Base-by-base conservation (phyloP, 805 yeast genomes). In the Kluyveromyces wickerhamii region DNA sequence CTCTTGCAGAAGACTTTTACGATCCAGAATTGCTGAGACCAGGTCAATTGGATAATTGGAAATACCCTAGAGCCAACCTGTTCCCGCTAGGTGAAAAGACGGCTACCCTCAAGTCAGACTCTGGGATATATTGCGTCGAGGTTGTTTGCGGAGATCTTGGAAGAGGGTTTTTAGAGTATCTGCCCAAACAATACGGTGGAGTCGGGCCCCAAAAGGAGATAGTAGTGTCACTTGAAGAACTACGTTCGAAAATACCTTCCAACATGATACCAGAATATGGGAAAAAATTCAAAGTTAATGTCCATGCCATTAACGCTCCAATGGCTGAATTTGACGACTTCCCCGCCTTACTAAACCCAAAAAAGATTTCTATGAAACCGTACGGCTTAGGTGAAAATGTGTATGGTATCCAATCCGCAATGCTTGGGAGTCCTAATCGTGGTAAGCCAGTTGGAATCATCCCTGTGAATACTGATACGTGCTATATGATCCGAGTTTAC, bases 91-190 rank as follows among this genome's bases (percentile, higher is more conserved):
- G 69, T 11, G 49, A 59, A 15, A 71, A 71, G 9, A 45, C 49
- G 1, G 60, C 73, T 2, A 54, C 69, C 2, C 61, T 79, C 15
- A 65, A 60, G 32, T 72, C 86, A 1, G 57, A 60, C 1, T 58
- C 79, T 1, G 96, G 96, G 1, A 72, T 87, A 7, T 87, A 74
- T 53, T 62, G 82, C 41, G 62, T 88, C 28, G 96, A 87, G 51
- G 56, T 79, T n/a, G 67, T 74, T 16, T 68, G 70, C 27, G 81
- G 75, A 11, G 84, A 61, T 23, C 44, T 64, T 23, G 62, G 67
- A 49, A 53, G 73, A 43, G 71, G 72, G 4, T 78, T 66, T 43
- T 52, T 75, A 21, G 87, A 81, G 45, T 87, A 60, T 49, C 57
- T 70, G 11, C 88, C 89, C 0, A 43, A 52, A 13, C 51, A 66